Base-by-base conservation (phyloP, 768 basidiomycete genomes). In the Psilocybe sp. region DNA sequence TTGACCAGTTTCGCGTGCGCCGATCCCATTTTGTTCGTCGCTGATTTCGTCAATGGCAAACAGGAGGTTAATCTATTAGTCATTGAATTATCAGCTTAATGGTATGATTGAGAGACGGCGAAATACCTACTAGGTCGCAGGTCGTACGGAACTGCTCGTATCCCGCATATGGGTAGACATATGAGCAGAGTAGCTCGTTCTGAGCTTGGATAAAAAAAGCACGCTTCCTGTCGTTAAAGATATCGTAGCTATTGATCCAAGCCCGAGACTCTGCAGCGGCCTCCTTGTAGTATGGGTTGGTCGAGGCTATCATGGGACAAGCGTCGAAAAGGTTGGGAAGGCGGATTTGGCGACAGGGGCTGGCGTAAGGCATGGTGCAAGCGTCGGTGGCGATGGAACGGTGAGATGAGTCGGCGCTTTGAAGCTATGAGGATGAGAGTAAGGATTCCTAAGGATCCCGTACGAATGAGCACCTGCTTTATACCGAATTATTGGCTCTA, bases 1-100 rank as follows among this genome's bases (percentile, higher is more conserved):
- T 41, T 75, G 69, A 14, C 81, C 79, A 23, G 80, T 84, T 19
- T 67, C 67, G 38, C 70, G 70, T 36, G 81, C 84, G 42, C 79
- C 84, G 47, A 66, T 65, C 23, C 77, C 79, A 59, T 69, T 75
- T 61, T 85, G 84, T 49, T 84, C 82, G 54, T 85, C 83, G 62
- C 81, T 84, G 46, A 84, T 73, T 64, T 86, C 84, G 63, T 87
- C 85, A 43, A 85, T 72, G 50, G 81, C 79, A 66, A 83, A 86
- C 28, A 87, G 74, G 12, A 81, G 66, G 57, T 85, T 84, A 51
- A 84, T 69, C 77, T 77, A 37, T 35, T 3, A 7, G 37, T 37
- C 11, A 32, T 43, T 20, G 8, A 37, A n/a, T 35, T 31, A 40
- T 41, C 23, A 28, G 19, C 23, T 7, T 4, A 28, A 7, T 28